Evolutionary conservation across 208 protist genomes (phyloP).

Genomic region (Leishmania amazonensis): DNA sequence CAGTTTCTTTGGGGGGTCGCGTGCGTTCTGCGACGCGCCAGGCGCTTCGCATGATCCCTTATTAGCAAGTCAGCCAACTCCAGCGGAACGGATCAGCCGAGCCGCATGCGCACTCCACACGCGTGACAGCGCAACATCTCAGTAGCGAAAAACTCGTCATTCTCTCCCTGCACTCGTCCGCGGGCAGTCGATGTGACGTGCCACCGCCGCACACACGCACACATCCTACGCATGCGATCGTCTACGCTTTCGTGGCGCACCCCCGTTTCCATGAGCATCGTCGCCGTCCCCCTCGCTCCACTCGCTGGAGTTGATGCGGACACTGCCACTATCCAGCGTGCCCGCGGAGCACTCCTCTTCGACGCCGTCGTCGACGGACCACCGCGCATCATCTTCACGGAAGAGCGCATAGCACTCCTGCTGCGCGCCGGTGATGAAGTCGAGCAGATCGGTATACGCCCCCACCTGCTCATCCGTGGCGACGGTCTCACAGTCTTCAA

Average conservation of each 20-base stretch:
- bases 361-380: conserved; percentile 16
- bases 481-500: conserved; percentile 16
- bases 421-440: conserved; percentile 57
- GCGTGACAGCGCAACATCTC: not conserved
- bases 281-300: conserved; percentile 39
- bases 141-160: not conserved
- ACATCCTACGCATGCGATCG: not conserved
- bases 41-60: not conserved
- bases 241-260: conserved; percentile 15
- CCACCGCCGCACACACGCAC: not conserved
- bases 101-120: not conserved
- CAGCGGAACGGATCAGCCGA: not conserved
- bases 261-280: not conserved
- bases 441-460: conserved; percentile 46
- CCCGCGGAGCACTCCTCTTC: conserved; percentile 1
- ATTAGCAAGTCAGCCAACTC: not conserved
- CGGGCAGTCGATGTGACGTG: not conserved
- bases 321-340: conserved; percentile 19
- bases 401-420: conserved; percentile 68
- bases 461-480: conserved; percentile 12
- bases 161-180: not conserved
- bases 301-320: conserved; percentile 32
- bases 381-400: conserved; percentile 37
- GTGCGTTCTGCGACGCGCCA: not conserved
- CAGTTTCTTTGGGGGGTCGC: not conserved